Evolutionary conservation across 176 grass and related monocot genomes (phyloP).

Genomic region (Zoysia pacifica): DNA sequence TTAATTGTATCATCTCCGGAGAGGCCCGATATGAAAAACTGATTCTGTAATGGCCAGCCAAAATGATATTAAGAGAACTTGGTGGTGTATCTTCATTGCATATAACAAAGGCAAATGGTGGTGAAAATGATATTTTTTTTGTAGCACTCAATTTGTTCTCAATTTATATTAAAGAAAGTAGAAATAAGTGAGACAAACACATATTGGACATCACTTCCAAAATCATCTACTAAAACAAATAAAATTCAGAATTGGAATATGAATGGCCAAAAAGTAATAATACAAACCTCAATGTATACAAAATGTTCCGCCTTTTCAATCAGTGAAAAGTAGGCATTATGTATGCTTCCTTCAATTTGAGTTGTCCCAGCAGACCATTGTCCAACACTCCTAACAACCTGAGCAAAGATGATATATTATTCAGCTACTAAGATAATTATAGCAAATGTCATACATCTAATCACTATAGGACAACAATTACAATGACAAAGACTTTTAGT

Average conservation of each 20-base stretch:
- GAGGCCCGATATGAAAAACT: slow-evolving; percentile 98
- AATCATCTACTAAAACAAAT: slow-evolving; percentile 18
- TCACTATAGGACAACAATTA: neutral
- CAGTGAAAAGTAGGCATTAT: slow-evolving; percentile 86
- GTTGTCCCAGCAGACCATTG: slow-evolving; percentile 98
- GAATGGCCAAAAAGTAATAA: slow-evolving; percentile 4
- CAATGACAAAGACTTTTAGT: neutral
- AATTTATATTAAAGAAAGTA: slow-evolving; percentile 4
- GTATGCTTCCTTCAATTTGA: slow-evolving; percentile 96
- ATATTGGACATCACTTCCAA: slow-evolving; percentile 6
- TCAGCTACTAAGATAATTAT: slow-evolving; percentile 1
- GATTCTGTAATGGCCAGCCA: slow-evolving; percentile 64
- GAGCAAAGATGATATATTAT: slow-evolving; percentile 20
- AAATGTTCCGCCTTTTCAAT: slow-evolving; percentile 97
- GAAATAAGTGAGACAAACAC: slow-evolving; percentile 11
- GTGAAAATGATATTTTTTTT: slow-evolving; percentile 5
- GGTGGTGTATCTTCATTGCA: neutral
- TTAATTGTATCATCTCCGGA: slow-evolving; percentile 93
- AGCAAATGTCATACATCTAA: slow-evolving; percentile 11
- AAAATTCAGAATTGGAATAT: slow-evolving; percentile 24
- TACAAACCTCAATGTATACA: slow-evolving; percentile 88
- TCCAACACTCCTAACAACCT: slow-evolving; percentile 95
- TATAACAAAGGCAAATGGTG: neutral
- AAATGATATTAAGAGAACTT: slow-evolving; percentile 32
- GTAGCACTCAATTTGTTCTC: slow-evolving; percentile 20